Base-by-base conservation (phyloP, 306 rosid genomes). In the Fragaria vesca region DNA sequence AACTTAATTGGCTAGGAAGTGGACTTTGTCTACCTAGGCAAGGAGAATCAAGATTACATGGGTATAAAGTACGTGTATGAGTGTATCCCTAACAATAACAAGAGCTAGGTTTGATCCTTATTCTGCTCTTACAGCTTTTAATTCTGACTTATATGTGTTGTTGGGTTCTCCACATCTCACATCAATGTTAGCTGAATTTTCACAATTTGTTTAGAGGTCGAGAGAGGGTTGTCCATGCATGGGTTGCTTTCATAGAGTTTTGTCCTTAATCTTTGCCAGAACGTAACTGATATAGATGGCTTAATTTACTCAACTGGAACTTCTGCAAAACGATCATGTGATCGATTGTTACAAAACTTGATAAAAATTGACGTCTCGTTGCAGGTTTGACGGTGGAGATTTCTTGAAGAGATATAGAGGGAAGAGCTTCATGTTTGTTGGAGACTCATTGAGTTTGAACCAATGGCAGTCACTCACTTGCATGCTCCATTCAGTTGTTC, bases 391-490 rank as follows among this genome's bases (percentile, higher is more conserved):
- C 32, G 91, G 90, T 47, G 69, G 73, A 82, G 87, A 85, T 54
- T 80, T 90, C 34, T 82, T 90, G 54, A 50, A n/a, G 18, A 79
- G 87, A 81, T 50, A 78, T 4, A 81, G 80, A 72, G 90, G 90
- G 66, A 88, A 86, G 76, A 86, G 70, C 16, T 18, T 90, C 8
- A 16, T 90, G 71, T 88, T 90, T 79, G 91, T 90, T 74, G 94
- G 90, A 67, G 94, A 88, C 73, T 90, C 90, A 1, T 55, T 90
- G 88, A 88, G 91, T 61, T 81, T 88, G 79, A 90, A 90, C 73
- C 94, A 90, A 70, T 88, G 94, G 94, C 91, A 84, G 72, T 88
- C 91, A 82, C 91, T 60, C 18, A 75, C 66, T 47, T 71, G 72
- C 66, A 63, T 76, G 75, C 80, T 84, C 28, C 57, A 18, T 46